Evolutionary conservation across 129 eudicot species (phyloP).

Genomic region (carrot (Daucus carota)): DH1_v3.0 NC_030385.2:41109001-41109500

Average conservation of each 20-base stretch:
- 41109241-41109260: slow-evolving; percentile 37
- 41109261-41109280: slow-evolving; percentile 44
- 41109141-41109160: slow-evolving; percentile 51
- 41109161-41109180: slow-evolving; percentile 93
- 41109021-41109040: slow-evolving; percentile 92
- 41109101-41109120: no score
- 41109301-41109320: slow-evolving; percentile 68
- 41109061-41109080: no score
- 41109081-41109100: no score
- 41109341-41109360: slow-evolving; percentile 41
- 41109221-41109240: slow-evolving; percentile 36
- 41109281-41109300: slow-evolving; percentile 57
- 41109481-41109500: no score
- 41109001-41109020: slow-evolving; percentile 88
- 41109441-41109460: no score
- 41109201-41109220: slow-evolving; percentile 60
- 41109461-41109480: no score
- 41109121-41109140: not conserved
- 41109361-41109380: slow-evolving; percentile 58
- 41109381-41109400: slow-evolving; percentile 49
- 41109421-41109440: no score
- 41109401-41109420: slow-evolving; percentile 14
- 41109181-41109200: slow-evolving; percentile 71
- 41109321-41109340: slow-evolving; percentile 66
- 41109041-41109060: slow-evolving; percentile 72